These are phyloP conservation scores for Lyophyllum atratum DNA, from an alignment of 768 basidiomycete species.

Conservation along the genomic window DNA sequence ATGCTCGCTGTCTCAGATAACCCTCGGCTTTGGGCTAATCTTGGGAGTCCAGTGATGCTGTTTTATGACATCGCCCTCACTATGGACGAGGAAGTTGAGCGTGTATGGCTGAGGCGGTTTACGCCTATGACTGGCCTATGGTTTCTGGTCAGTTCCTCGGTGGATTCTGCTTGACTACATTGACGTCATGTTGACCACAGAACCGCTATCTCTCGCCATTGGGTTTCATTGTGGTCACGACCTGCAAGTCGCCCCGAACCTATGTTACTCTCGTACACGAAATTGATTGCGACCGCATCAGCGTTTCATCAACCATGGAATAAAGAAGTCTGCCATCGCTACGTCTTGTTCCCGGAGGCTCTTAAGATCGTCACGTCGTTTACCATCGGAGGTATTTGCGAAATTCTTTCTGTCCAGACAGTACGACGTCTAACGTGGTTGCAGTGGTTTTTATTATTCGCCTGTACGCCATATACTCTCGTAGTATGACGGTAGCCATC, in stretches of 20 bases:
- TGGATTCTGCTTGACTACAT: neutral
- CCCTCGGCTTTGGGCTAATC: neutral
- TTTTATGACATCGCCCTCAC: constrained; percentile 39
- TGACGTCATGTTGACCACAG: constrained; percentile 15
- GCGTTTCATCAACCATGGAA: constrained; percentile 38
- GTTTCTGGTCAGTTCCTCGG: constrained; percentile 24
- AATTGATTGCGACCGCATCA: constrained; percentile 2
- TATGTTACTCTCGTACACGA: neutral
- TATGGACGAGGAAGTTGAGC: constrained; percentile 35
- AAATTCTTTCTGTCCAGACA: neutral
- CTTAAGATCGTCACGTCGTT: constrained; percentile 32
- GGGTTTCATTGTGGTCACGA: constrained; percentile 35
- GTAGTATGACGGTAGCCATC: constrained; percentile 19
- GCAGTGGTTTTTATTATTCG: constrained; percentile 10
- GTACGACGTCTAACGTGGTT: neutral
- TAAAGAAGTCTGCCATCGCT: constrained; percentile 31
- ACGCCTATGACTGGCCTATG: constrained; percentile 31
- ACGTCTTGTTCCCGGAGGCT: constrained; percentile 36
- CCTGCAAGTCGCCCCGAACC: constrained; percentile 25
- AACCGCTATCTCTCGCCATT: constrained; percentile 39
- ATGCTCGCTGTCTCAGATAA: neutral
- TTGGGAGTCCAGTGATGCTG: constrained; percentile 29
- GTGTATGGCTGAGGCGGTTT: constrained; percentile 33
- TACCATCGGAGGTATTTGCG: constrained; percentile 31
- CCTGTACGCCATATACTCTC: constrained; percentile 28